Conservation (phyloP, 371 early-diverging fungal species). For the Apophysomyces sp. region DNA sequence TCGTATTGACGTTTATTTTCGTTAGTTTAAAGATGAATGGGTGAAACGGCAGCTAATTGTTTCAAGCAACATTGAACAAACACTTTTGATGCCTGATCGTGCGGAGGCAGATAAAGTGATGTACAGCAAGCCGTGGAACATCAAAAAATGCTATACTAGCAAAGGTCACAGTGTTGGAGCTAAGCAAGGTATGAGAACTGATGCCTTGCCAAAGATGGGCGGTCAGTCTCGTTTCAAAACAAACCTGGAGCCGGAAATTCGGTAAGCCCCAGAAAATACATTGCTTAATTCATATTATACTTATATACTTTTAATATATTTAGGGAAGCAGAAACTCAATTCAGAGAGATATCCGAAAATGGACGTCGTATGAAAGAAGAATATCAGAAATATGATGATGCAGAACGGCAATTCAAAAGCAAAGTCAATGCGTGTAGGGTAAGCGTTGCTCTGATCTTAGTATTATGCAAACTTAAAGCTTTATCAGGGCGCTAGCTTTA, state of each 20-base stretch:
- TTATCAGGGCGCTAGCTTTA: not conserved
- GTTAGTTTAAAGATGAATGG: constrained; percentile 63
- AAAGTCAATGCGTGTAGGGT: not conserved
- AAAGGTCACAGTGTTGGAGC: constrained; percentile 71
- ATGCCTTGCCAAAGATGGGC: constrained; percentile 24
- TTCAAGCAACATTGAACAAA: constrained; percentile 71
- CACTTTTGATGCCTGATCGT: constrained; percentile 73
- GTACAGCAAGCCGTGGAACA: constrained; percentile 66
- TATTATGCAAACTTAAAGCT: not conserved
- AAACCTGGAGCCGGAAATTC: constrained; percentile 43
- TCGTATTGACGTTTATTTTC: not conserved
- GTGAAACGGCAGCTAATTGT: constrained; percentile 82
- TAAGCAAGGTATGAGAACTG: constrained; percentile 42
- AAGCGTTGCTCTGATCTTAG: not conserved
- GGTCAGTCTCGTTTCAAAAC: constrained; percentile 46
- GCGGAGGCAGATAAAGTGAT: constrained; percentile 77
- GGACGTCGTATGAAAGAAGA: not conserved
- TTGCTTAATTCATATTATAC: not conserved
- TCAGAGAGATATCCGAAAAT: not conserved
- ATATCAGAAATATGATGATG: not conserved
- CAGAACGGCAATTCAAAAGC: not conserved
- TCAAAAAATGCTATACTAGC: constrained; percentile 64
- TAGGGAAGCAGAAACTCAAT: not conserved
- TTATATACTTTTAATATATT: not conserved
- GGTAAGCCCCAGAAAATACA: constrained; percentile 25